These are phyloP conservation scores for Stachybotrys chartarum DNA, from an alignment of 2,329 filamentous ascomycete genomes.

Conservation along the genomic window DNA sequence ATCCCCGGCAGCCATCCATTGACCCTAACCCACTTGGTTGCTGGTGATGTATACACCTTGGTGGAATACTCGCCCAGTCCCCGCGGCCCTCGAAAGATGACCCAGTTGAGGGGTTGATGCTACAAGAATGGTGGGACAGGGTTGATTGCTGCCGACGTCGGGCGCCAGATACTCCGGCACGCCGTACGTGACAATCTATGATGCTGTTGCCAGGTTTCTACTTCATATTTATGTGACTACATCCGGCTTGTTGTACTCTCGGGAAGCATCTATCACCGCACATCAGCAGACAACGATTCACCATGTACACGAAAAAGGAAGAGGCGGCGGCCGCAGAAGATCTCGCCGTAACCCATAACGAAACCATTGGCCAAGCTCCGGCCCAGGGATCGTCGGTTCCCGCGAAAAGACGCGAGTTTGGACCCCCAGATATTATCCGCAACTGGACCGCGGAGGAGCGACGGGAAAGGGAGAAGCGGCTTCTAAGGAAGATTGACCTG, in stretches of 20 bases:
- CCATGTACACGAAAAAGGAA: neutral
- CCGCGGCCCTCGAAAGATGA: neutral
- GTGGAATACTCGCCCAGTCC: too few species aligned
- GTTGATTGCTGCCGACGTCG: neutral
- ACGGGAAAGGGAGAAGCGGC: slow-evolving; percentile 37
- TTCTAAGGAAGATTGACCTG: slow-evolving; percentile 55
- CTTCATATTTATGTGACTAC: neutral
- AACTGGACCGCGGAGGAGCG: slow-evolving; percentile 40
- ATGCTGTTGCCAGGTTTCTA: too few species aligned
- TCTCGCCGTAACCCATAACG: neutral
- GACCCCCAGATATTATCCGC: slow-evolving; percentile 22
- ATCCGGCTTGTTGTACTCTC: neutral
- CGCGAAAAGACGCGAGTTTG: slow-evolving; percentile 4
- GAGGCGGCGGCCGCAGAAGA: neutral
- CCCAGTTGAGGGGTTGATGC: neutral
- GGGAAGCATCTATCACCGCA: neutral
- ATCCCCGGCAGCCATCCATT: neutral
- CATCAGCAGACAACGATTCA: neutral
- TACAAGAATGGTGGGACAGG: neutral
- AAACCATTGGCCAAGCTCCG: neutral
- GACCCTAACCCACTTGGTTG: too few species aligned
- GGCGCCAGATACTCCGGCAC: too few species aligned
- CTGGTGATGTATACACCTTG: too few species aligned
- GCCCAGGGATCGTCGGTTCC: neutral
- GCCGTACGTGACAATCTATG: too few species aligned